A percentile compares a stretch with the other conserved stretches of the same genome.
These are phyloP conservation scores for Spathaspora girioi DNA, from an alignment of 805 yeast genomes.

Conservation along the genomic window DNA sequence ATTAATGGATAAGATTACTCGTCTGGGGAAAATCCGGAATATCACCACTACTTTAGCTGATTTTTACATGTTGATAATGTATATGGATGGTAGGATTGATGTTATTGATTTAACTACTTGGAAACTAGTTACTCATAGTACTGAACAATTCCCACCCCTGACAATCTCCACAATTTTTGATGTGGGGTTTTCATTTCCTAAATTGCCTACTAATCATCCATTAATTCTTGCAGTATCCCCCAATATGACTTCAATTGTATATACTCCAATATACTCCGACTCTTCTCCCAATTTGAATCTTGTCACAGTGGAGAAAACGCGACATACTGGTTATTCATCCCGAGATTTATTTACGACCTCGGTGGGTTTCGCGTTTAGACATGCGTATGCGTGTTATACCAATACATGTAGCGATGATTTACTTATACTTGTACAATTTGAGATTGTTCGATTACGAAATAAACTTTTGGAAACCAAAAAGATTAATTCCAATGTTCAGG, in stretches of 20 bases:
- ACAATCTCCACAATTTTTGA: constrained; percentile 45
- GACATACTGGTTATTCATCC: constrained; percentile 13
- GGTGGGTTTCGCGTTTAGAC: constrained; percentile 60
- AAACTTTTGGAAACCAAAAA: constrained; percentile 6
- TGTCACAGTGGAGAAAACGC: constrained; percentile 16
- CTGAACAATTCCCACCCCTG: constrained; percentile 17
- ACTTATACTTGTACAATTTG: constrained; percentile 50
- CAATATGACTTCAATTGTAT: constrained; percentile 41
- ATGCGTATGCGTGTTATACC: constrained; percentile 68
- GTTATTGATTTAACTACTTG: constrained; percentile 37
- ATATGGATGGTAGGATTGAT: constrained; percentile 44
- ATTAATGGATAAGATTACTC: constrained; percentile 24
- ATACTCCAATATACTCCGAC: constrained; percentile 14
- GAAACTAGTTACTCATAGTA: constrained; percentile 14
- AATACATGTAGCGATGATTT: constrained; percentile 69
- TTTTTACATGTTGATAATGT: constrained; percentile 33
- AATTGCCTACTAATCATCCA: constrained; percentile 17
- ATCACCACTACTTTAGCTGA: constrained; percentile 37
- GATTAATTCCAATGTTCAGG: constrained; percentile 7
- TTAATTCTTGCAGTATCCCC: constrained; percentile 46
- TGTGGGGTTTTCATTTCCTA: constrained; percentile 51
- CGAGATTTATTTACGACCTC: constrained; percentile 43
- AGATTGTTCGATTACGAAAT: constrained; percentile 27
- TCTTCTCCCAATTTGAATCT: constrained; percentile 13
- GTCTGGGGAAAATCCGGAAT: constrained; percentile 24